These are phyloP conservation scores for Westerdykella ornata DNA, from an alignment of 2,329 filamentous ascomycete genomes.

Conservation along the genomic window DNA sequence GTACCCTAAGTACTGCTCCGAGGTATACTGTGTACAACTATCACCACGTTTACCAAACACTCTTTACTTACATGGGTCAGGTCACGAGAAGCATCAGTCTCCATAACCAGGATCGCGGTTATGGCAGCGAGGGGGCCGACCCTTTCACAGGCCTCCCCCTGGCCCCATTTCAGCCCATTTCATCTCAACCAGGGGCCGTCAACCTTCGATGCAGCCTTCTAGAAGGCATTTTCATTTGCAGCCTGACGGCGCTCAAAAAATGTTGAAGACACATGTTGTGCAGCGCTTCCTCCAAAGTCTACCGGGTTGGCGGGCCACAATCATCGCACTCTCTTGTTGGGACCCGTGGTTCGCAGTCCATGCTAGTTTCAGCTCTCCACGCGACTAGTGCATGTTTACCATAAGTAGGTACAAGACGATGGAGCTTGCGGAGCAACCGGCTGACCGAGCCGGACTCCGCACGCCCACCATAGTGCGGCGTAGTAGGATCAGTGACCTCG, in stretches of 20 bases:
- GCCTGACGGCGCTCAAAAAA: background rate
- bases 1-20: too few relatives aligned
- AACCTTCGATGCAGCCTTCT: background rate
- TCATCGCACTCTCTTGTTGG: too few relatives aligned
- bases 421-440: constrained; percentile 1
- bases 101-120: background rate
- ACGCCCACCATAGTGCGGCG: background rate
- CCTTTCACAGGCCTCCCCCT: background rate
- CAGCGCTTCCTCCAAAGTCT: background rate
- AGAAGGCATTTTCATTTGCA: background rate
- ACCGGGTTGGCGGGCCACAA: background rate
- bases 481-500: background rate
- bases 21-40: too few relatives aligned
- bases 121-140: background rate
- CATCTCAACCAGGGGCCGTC: background rate
- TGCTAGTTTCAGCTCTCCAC: background rate
- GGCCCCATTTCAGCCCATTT: background rate
- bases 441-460: constrained; percentile 3
- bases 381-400: too few relatives aligned
- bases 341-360: background rate
- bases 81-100: background rate
- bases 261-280: background rate
- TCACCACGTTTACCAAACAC: too few relatives aligned
- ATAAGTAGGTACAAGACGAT: too few relatives aligned
- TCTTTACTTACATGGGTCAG: background rate